A percentile compares a stretch with the other conserved stretches of the same genome.
Conservation (phyloP, 495 filamentous ascomycete species). For the Hyaloscypha bicolor region DNA sequence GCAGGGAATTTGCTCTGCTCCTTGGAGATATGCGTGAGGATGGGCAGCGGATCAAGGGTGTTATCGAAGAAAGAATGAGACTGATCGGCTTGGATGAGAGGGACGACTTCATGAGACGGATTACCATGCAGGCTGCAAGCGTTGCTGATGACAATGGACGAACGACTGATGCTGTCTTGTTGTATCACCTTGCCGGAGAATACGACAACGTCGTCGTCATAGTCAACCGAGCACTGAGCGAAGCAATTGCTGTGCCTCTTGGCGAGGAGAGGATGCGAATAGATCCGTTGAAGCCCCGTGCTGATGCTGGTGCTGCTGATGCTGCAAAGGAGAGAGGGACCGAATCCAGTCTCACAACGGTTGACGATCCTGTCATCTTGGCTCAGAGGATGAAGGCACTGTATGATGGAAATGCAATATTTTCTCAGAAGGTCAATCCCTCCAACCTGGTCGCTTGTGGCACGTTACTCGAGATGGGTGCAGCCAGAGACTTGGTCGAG, state of each 20-base stretch:
- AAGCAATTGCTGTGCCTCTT: constrained; percentile 79
- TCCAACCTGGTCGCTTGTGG: constrained; percentile 70
- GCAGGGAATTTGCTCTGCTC: constrained; percentile 87
- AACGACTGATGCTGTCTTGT: constrained; percentile 85
- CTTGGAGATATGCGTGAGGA: constrained; percentile 88
- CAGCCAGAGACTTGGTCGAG: constrained; percentile 73
- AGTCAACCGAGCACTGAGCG: constrained; percentile 86
- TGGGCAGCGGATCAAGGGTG: constrained; percentile 78
- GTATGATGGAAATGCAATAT: constrained; percentile 50
- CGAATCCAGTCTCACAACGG: constrained; percentile 70
- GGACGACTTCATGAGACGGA: constrained; percentile 78
- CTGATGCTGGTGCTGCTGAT: constrained; percentile 40
- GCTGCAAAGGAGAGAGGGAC: constrained; percentile 56
- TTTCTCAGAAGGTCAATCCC: constrained; percentile 17
- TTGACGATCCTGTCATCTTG: constrained; percentile 82
- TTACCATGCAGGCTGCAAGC: constrained; percentile 86
- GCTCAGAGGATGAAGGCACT: constrained; percentile 78
- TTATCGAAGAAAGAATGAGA: constrained; percentile 84
- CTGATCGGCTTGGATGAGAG: constrained; percentile 80
- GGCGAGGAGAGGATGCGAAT: constrained; percentile 74
- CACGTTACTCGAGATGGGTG: constrained; percentile 74
- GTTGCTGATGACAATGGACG: constrained; percentile 93
- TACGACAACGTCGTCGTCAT: constrained; percentile 89
- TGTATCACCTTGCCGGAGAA: constrained; percentile 93
- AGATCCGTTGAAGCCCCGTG: constrained; percentile 73